Evolutionary conservation across 179 eudicot species (phyloP), one percentile per base, ranked within the genome.

Genomic region (Pouteria campechiana): DNA sequence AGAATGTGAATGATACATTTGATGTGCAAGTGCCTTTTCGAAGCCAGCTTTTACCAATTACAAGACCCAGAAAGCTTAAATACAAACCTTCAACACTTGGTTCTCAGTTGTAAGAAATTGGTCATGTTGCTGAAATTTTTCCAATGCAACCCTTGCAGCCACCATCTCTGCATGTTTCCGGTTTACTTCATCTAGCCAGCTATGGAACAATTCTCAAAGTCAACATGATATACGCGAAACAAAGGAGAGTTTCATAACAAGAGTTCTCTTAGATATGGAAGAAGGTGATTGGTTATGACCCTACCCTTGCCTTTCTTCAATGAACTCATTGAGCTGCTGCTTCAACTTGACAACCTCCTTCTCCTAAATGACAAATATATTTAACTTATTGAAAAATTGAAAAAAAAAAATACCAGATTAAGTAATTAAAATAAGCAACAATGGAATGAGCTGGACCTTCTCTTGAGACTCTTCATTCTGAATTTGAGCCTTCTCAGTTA

Each of bases 101-200:
- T 87, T 87, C 66, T 92, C 92, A 7, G 88, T 52, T 29, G 75
- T 44, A 21, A 77, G 63, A 42, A 71, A 53, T 50, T 57, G 57
- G 41, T 77, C 76, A 55, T 60, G 67, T 50, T 77, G 74, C 33
- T 55, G 88, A 48, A 67, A 65, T 68, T 87, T 68, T 60, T 83
- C 93, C 55, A 87, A 42, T 19, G 85, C 83, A 59, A 67, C 60
- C 54, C 73, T 85, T 32, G 86, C 75, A 58, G 81, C 81, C 56
- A 80, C 57, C 53, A 87, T 43, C 75, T 87, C 94, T 24, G 73
- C 61, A 59, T 69, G 85, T 56, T 65, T 87, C 44, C 77, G 69
- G 29, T 87, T 96, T 8, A 92, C 72, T 73, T 87, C 96, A 49
- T 79, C 89, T 17, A 92, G 54, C 99, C 96, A 92, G 43, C 99